These are phyloP conservation scores for Epithele typhae DNA, from an alignment of 768 basidiomycete species.

Conservation along the genomic window DNA sequence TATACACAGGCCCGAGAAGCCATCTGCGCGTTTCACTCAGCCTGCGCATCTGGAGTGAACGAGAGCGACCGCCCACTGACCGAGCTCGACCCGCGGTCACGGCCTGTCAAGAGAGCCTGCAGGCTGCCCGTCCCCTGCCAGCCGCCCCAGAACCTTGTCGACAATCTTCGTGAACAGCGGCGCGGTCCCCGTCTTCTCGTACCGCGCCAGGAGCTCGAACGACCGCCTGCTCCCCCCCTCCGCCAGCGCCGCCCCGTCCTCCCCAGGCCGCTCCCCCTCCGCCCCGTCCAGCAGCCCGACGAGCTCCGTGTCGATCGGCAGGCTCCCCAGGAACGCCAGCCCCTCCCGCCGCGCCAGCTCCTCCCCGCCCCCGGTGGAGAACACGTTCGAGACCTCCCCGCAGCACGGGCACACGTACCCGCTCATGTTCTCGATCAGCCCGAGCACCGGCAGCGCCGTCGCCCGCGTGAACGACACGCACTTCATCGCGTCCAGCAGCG, in stretches of 20 bases:
- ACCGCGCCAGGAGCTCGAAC: conserved; percentile 56
- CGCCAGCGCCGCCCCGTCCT: conserved; percentile 36
- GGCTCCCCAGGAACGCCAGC: conserved; percentile 74
- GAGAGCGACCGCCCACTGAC: no score
- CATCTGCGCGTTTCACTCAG: no score
- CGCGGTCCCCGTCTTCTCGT: conserved; percentile 64
- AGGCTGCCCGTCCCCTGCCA: conserved; percentile 19
- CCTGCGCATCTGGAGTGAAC: no score
- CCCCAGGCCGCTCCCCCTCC: conserved; percentile 22
- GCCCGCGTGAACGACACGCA: conserved; percentile 93
- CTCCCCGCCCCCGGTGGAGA: conserved; percentile 90
- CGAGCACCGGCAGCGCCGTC: conserved; percentile 81
- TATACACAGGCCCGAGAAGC: no score
- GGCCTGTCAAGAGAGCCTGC: no score
- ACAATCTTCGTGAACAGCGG: conserved; percentile 63
- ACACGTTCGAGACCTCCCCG: conserved; percentile 91
- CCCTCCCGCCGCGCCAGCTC: conserved; percentile 78
- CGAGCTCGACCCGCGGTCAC: no score
- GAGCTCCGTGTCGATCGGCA: conserved; percentile 92
- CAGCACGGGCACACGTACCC: conserved; percentile 98
- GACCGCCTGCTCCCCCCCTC: conserved; percentile 22
- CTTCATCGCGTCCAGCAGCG: conserved; percentile 92
- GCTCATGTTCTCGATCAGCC: conserved; percentile 97
- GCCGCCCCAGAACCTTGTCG: conserved; percentile 33
- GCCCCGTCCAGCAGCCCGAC: conserved; percentile 80